Conservation (phyloP, 2,329 filamentous ascomycete species). For the Davidsoniella virescens region DNA sequence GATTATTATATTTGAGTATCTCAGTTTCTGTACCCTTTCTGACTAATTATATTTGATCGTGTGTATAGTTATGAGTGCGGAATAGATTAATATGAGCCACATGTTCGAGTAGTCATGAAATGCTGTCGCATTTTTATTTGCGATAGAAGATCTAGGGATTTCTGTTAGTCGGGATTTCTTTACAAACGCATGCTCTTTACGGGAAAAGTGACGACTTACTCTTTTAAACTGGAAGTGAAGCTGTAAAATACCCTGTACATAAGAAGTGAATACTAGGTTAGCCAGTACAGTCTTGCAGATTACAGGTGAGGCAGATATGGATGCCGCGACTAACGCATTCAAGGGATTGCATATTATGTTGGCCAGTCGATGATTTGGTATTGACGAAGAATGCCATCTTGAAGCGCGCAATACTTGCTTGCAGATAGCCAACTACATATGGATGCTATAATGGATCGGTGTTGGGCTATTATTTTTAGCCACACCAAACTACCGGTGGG, state of each 20-base stretch:
- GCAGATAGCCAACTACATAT: too few relatives aligned
- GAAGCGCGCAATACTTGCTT: too few relatives aligned
- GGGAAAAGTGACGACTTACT: slow-evolving; percentile 33
- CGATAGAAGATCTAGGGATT: slow-evolving; percentile 36
- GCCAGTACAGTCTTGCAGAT: background rate
- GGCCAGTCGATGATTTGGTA: too few relatives aligned
- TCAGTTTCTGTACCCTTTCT: background rate
- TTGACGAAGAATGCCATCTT: too few relatives aligned
- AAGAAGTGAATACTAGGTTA: slow-evolving; percentile 13
- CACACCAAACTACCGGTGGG: too few relatives aligned
- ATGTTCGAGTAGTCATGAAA: background rate
- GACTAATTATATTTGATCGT: too few relatives aligned
- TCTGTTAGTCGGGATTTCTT: slow-evolving; percentile 3
- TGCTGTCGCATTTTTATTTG: slow-evolving; percentile 24
- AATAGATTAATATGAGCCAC: background rate
- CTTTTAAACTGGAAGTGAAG: slow-evolving; percentile 99
- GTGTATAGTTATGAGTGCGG: background rate
- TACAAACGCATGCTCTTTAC: background rate
- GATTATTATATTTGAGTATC: background rate
- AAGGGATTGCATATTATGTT: too few relatives aligned
- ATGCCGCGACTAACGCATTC: too few relatives aligned
- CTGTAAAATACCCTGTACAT: slow-evolving; percentile 67
- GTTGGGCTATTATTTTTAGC: too few relatives aligned
- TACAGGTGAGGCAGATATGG: too few relatives aligned
- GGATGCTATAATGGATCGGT: too few relatives aligned